Conservation (phyloP, 2,329 filamentous ascomycete genomes). For the Penicillium oxalicum region DNA sequence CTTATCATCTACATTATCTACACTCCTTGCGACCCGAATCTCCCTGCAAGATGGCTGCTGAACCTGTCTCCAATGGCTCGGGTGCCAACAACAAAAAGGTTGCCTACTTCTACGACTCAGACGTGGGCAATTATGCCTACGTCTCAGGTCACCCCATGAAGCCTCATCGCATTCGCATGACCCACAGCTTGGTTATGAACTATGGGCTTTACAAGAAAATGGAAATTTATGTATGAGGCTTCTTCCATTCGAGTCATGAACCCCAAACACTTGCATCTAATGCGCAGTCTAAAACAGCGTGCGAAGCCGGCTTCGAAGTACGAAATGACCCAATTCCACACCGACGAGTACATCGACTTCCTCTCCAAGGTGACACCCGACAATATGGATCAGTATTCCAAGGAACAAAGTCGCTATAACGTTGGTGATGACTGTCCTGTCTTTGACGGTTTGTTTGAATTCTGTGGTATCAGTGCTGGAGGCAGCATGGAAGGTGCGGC, state of each 20-base stretch:
- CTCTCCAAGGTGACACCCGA: constrained; percentile 87
- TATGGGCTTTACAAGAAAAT: constrained; percentile 68
- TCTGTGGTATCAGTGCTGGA: constrained; percentile 64
- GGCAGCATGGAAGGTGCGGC: constrained; percentile 66
- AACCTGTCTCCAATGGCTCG: constrained; percentile 47
- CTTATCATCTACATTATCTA: background rate
- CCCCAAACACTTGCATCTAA: constrained; percentile 11
- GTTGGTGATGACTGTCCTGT: constrained; percentile 61
- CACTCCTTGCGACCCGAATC: constrained; percentile 3
- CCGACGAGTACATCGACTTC: constrained; percentile 68
- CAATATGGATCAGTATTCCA: constrained; percentile 91
- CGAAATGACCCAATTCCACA: constrained; percentile 69
- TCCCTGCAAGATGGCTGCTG: constrained; percentile 43
- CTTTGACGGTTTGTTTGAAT: constrained; percentile 65
- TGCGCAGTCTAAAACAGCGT: constrained; percentile 47
- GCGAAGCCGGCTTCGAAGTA: constrained; percentile 70
- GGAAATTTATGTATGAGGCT: constrained; percentile 58
- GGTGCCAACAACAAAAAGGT: constrained; percentile 67
- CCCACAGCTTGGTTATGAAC: constrained; percentile 62
- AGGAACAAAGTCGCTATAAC: constrained; percentile 79
- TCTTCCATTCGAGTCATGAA: background rate
- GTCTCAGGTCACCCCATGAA: constrained; percentile 68
- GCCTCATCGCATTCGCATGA: constrained; percentile 63
- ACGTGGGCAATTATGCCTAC: constrained; percentile 97
- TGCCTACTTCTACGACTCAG: constrained; percentile 96